These are phyloP conservation scores for Colletotrichum eleusines DNA, from an alignment of 2,329 filamentous ascomycete species.

Conservation along the genomic window DNA sequence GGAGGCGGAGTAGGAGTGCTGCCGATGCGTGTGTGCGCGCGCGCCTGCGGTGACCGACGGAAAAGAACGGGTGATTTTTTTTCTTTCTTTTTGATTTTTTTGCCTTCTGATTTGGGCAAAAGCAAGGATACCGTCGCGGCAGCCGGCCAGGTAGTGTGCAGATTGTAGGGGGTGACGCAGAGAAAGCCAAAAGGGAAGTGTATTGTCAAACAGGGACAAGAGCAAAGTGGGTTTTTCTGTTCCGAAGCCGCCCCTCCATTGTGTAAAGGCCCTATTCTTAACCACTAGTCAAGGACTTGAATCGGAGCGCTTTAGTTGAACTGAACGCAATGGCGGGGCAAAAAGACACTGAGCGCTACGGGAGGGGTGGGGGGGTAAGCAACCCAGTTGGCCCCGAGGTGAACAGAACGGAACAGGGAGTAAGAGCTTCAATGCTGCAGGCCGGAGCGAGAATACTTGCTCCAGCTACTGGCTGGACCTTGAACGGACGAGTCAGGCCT, in stretches of 20 bases:
- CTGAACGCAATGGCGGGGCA: conserved; percentile 32
- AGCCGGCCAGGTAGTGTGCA: conserved; percentile 23
- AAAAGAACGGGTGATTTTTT: conserved; percentile 35
- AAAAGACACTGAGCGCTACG: conserved; percentile 7
- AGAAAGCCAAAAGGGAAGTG: conserved; percentile 24
- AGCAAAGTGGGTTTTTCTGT: conserved; percentile 34
- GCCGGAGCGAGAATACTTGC: conserved; percentile 3
- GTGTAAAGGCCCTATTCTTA: conserved; percentile 16
- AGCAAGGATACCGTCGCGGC: conserved; percentile 39
- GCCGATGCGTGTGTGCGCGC: conserved; percentile 15
- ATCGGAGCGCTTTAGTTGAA: conserved; percentile 25
- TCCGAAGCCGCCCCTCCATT: conserved; percentile 36
- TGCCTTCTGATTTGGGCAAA: conserved; percentile 23
- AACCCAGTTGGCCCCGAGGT: conserved; percentile 1
- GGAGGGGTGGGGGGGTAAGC: background rate
- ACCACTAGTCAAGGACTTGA: conserved; percentile 34
- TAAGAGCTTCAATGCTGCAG: conserved; percentile 10
- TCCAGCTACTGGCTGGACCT: conserved; percentile 13
- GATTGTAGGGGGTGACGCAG: conserved; percentile 36
- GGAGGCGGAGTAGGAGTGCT: conserved; percentile 23
- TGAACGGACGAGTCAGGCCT: conserved; percentile 42
- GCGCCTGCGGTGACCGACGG: conserved; percentile 25
- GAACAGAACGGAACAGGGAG: conserved; percentile 5
- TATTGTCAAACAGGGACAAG: conserved; percentile 31
- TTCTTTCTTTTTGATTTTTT: conserved; percentile 17